A percentile compares a stretch with the other conserved stretches of the same genome.
phyloP scores from a whole-genome alignment of 306 rosid genomes.

The Erythrophleum fordii region DNA sequence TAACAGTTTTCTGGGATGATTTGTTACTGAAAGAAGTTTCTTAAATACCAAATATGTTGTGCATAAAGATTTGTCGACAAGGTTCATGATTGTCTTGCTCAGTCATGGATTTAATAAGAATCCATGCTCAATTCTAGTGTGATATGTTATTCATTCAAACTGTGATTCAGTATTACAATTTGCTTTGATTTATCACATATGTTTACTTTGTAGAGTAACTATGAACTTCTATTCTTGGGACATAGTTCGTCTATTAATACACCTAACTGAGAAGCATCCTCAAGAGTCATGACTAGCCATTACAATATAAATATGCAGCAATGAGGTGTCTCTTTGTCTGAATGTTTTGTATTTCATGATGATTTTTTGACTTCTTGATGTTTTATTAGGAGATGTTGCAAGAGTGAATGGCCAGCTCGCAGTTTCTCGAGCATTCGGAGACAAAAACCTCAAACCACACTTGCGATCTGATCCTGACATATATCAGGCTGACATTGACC shows the following conservation, averaged over 20 bases:
- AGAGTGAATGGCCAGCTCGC: conserved; percentile 96
- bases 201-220: background rate
- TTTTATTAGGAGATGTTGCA: conserved; percentile 78
- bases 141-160: background rate
- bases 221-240: conserved; percentile 15
- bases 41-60: background rate
- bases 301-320: conserved; percentile 2
- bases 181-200: background rate
- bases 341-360: conserved; percentile 31
- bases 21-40: background rate
- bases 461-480: conserved; percentile 81
- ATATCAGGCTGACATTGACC: conserved; percentile 42
- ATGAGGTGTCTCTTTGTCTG: background rate
- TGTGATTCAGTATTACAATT: background rate
- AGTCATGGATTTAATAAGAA: too few species aligned
- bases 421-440: conserved; percentile 89
- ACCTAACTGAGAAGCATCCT: conserved; percentile 5
- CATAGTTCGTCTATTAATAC: background rate
- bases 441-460: conserved; percentile 84
- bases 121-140: background rate
- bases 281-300: background rate
- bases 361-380: conserved; percentile 23
- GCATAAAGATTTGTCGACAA: background rate
- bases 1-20: background rate
- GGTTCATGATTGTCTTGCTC: too few species aligned